These are phyloP conservation scores for Backusella parvicylindrica DNA, from an alignment of 192 early-diverging fungal species.

Conservation along the genomic window DNA sequence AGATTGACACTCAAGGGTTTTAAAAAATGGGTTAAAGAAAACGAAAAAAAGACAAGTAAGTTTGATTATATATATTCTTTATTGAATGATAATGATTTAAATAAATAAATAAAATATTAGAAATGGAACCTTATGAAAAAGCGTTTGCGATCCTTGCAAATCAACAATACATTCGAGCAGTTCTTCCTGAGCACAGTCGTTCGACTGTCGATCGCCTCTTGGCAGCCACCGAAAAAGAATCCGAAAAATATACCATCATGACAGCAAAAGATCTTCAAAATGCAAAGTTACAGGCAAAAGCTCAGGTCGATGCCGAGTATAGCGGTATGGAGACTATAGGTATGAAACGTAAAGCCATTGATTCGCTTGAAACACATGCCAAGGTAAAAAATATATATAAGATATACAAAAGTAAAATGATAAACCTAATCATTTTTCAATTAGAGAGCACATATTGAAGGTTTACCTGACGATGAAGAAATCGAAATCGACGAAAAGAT, in stretches of 20 bases:
- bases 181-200: conserved; percentile 53
- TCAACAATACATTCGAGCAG: conserved; percentile 59
- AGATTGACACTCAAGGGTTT: conserved; percentile 23
- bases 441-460: background rate
- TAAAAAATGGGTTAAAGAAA: conserved; percentile 10
- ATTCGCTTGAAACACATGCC: background rate
- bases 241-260: conserved; percentile 52
- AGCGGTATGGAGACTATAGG: conserved; percentile 43
- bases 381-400: conserved; percentile 16
- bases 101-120: no score
- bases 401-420: background rate
- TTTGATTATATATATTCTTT: background rate
- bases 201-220: conserved; percentile 59
- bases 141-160: conserved; percentile 53
- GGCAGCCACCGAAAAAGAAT: conserved; percentile 55
- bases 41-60: conserved; percentile 12
- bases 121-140: conserved; percentile 24
- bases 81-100: no score
- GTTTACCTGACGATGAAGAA: conserved; percentile 20
- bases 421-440: no score
- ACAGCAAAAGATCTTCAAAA: conserved; percentile 59
- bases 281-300: conserved; percentile 45
- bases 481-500: conserved; percentile 53
- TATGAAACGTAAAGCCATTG: conserved; percentile 38
- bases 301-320: conserved; percentile 48